These are phyloP conservation scores for Saccharomyces eubayanus DNA, from an alignment of 805 yeast genomes.

Conservation along the genomic window DNA sequence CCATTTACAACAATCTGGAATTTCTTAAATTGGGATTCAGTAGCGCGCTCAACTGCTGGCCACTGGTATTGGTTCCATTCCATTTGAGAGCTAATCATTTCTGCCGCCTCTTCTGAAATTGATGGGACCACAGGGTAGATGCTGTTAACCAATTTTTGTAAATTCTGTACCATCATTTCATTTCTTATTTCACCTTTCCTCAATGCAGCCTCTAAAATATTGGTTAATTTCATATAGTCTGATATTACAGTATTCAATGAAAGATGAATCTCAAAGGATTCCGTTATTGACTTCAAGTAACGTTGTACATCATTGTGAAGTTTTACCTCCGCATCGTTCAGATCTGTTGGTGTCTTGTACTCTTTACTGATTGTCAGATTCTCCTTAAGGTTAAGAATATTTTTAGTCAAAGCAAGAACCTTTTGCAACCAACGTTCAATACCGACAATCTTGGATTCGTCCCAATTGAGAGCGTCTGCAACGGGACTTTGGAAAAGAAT, in stretches of 20 bases:
- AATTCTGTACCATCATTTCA: constrained; percentile 40
- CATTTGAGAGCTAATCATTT: constrained; percentile 28
- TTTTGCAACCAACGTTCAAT: constrained; percentile 77
- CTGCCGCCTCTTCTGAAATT: constrained; percentile 77
- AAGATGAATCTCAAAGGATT: constrained; percentile 49
- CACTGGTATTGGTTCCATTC: constrained; percentile 39
- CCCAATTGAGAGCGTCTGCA: constrained; percentile 78
- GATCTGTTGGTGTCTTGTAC: constrained; percentile 10
- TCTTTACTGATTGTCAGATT: constrained; percentile 1
- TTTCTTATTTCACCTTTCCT: constrained; percentile 32
- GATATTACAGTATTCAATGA: constrained; percentile 81
- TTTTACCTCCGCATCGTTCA: constrained; percentile 40
- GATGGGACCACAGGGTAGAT: constrained; percentile 80
- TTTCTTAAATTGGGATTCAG: constrained; percentile 32
- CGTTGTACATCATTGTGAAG: constrained; percentile 52
- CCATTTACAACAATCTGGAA: constrained; percentile 71
- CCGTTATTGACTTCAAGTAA: constrained; percentile 42
- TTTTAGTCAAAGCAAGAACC: constrained; percentile 32
- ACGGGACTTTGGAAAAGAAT: constrained; percentile 88
- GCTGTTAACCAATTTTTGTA: constrained; percentile 47
- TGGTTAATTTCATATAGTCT: constrained; percentile 79
- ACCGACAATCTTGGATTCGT: constrained; percentile 78
- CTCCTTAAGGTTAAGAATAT: constrained; percentile 3
- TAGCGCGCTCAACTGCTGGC: constrained; percentile 44
- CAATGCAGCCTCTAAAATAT: constrained; percentile 36